Percentiles rank a stretch among this genome's conserved stretches.
These are phyloP conservation scores for Eucalyptus dawsonii DNA, from an alignment of 345 rosid species.

Conservation along the genomic window DNA sequence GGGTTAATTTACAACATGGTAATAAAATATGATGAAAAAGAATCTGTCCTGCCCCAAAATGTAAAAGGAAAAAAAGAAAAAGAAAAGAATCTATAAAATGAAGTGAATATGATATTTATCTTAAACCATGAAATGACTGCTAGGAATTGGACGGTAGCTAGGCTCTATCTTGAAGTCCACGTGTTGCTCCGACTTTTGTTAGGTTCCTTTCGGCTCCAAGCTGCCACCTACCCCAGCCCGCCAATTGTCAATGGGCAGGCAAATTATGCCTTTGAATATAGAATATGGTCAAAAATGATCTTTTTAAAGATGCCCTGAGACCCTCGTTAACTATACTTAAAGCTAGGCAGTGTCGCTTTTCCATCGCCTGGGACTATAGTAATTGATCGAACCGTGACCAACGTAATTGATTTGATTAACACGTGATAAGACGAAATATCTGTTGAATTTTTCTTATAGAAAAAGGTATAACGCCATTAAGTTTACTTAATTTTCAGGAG, in stretches of 20 bases:
- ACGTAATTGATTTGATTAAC: neutral
- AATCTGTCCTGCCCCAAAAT: neutral
- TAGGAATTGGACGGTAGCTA: neutral
- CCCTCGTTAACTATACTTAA: neutral
- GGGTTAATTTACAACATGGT: neutral
- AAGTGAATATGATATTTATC: neutral
- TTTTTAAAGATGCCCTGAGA: neutral
- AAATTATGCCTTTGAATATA: neutral
- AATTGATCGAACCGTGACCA: neutral
- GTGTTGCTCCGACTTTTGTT: neutral
- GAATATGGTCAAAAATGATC: neutral
- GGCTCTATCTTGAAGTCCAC: neutral
- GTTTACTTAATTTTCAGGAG: neutral
- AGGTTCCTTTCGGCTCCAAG: neutral
- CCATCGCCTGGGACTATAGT: neutral
- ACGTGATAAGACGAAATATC: too few species aligned
- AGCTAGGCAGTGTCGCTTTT: neutral
- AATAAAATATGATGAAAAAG: neutral
- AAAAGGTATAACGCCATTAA: too few species aligned
- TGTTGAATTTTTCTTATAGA: too few species aligned
- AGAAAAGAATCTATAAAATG: neutral
- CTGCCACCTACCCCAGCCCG: neutral
- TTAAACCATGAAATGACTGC: neutral
- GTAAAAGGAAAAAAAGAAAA: neutral
- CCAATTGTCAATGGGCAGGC: neutral